A percentile compares a stretch with the other conserved stretches of the same genome.
These are phyloP conservation scores for Aspergillus ustus DNA, from an alignment of 2,329 filamentous ascomycete species.

Conservation along the genomic window DNA sequence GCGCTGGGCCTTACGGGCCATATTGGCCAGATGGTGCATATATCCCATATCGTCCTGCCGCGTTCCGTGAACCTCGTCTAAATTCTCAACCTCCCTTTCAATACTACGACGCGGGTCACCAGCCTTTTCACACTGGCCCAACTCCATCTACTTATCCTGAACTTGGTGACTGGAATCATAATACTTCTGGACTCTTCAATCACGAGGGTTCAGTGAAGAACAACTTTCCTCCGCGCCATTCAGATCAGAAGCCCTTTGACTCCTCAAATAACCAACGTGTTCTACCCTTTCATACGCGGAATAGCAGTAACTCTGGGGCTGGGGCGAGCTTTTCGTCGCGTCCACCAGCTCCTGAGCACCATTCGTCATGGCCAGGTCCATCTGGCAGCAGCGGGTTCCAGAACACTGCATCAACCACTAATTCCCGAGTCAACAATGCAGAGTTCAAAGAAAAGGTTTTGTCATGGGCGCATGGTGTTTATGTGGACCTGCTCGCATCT, in stretches of 20 bases:
- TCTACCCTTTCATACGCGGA: slow-evolving; percentile 35
- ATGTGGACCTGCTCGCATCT: slow-evolving; percentile 70
- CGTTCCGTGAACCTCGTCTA: slow-evolving; percentile 58
- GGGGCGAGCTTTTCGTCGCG: slow-evolving; percentile 27
- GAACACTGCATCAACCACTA: slow-evolving; percentile 24
- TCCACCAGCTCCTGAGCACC: slow-evolving; percentile 28
- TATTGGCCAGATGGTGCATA: slow-evolving; percentile 69
- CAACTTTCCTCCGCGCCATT: slow-evolving; percentile 44
- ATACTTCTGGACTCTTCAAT: slow-evolving; percentile 30
- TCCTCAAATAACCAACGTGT: slow-evolving; percentile 31
- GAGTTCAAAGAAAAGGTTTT: slow-evolving; percentile 72
- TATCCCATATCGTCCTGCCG: slow-evolving; percentile 63
- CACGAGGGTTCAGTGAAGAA: slow-evolving; percentile 38
- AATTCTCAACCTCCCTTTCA: slow-evolving; percentile 33
- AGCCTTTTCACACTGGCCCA: slow-evolving; percentile 33
- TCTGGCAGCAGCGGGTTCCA: slow-evolving; percentile 30
- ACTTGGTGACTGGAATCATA: slow-evolving; percentile 38
- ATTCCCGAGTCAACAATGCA: slow-evolving; percentile 40
- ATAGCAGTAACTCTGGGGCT: slow-evolving; percentile 24
- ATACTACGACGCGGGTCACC: slow-evolving; percentile 37
- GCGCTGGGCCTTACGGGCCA: slow-evolving; percentile 62
- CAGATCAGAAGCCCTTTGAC: slow-evolving; percentile 38
- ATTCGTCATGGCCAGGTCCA: slow-evolving; percentile 32
- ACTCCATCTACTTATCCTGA: slow-evolving; percentile 33
- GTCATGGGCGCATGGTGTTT: slow-evolving; percentile 72